These are phyloP conservation scores for Gigaspora rosea DNA, from an alignment of 192 early-diverging fungal species.

Conservation along the genomic window DNA sequence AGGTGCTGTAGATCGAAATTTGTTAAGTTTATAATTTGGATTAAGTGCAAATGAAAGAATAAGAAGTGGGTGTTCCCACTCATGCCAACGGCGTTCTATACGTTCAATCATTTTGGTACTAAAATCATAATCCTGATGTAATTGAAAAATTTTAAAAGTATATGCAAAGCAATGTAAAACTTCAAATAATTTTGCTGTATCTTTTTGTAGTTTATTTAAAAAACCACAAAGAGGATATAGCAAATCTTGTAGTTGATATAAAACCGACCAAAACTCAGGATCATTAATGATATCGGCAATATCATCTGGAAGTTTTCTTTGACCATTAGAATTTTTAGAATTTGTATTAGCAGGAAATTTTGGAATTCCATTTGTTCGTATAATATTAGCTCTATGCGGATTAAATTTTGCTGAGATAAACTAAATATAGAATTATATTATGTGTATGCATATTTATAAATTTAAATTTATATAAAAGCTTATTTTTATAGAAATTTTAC, in stretches of 20 bases:
- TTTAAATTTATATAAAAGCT: too few relatives aligned
- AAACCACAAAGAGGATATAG: not conserved
- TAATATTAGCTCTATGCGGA: not conserved
- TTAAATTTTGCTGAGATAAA: slow-evolving; percentile 8
- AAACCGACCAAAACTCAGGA: not conserved
- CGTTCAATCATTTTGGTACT: not conserved
- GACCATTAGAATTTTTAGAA: not conserved
- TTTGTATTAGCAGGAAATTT: not conserved
- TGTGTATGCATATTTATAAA: not conserved
- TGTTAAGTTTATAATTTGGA: not conserved
- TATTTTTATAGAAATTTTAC: too few relatives aligned
- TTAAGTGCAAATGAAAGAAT: not conserved
- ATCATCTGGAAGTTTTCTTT: not conserved
- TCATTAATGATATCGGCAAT: slow-evolving; percentile 1
- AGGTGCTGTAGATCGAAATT: not conserved
- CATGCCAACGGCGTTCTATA: not conserved
- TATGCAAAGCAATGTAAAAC: slow-evolving; percentile 10
- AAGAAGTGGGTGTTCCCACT: not conserved
- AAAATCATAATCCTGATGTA: not conserved
- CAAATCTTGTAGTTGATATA: not conserved
- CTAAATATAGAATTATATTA: not conserved
- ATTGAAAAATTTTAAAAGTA: not conserved
- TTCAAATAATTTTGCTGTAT: not conserved
- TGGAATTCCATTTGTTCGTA: not conserved
- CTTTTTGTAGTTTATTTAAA: slow-evolving; percentile 2